Conservation (phyloP, 1,284 basidiomycete genomes). For the Laetiporus sulphureus region DNA sequence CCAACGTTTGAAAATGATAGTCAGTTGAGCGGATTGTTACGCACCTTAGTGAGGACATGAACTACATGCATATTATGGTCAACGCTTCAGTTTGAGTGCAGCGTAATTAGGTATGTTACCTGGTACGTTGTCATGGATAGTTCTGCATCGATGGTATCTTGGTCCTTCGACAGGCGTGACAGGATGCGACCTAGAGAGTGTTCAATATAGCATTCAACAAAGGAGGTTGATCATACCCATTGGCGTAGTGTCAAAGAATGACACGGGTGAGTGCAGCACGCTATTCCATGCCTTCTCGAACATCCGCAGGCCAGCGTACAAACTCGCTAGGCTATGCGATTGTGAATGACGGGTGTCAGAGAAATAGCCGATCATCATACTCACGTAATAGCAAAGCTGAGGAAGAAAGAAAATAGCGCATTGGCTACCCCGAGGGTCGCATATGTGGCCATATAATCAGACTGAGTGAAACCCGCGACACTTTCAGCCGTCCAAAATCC, state of each 20-base stretch:
- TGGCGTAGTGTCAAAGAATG: conserved; percentile 83
- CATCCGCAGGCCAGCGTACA: conserved; percentile 53
- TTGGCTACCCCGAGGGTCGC: conserved; percentile 52
- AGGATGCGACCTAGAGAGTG: conserved; percentile 47
- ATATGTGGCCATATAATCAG: conserved; percentile 67
- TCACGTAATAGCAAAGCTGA: conserved; percentile 49
- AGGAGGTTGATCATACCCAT: conserved; percentile 56
- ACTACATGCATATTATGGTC: conserved; percentile 21
- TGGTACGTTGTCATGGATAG: conserved; percentile 34
- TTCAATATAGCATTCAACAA: too few relatives aligned
- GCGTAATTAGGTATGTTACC: conserved; percentile 11
- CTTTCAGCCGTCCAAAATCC: conserved; percentile 34
- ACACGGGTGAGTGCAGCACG: conserved; percentile 61
- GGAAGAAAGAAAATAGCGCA: conserved; percentile 48
- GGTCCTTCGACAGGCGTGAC: conserved; percentile 58
- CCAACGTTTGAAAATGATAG: neutral
- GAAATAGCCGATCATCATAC: too few relatives aligned
- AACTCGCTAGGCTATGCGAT: conserved; percentile 46
- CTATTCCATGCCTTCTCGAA: conserved; percentile 51
- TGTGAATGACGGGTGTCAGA: too few relatives aligned
- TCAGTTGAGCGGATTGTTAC: neutral
- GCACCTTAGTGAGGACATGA: conserved; percentile 37
- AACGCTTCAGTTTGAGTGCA: conserved; percentile 2
- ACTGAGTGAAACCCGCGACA: conserved; percentile 42
- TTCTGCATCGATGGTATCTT: conserved; percentile 49